Base-by-base conservation (phyloP, 208 protist species). In the Acanthamoeba rhysodes region DNA sequence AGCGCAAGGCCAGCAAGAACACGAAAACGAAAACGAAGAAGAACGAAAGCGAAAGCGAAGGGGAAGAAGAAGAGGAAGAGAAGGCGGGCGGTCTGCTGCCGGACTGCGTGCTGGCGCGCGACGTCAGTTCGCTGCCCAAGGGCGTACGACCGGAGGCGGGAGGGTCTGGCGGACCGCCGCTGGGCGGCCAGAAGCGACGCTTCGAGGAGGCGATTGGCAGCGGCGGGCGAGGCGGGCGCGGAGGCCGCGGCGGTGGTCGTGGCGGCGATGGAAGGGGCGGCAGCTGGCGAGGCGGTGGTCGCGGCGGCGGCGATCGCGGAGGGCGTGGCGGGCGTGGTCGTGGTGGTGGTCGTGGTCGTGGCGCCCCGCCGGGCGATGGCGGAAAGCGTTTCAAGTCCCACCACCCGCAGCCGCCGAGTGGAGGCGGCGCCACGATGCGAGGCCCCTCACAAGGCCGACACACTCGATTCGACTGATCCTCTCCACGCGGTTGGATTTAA, bases 41-140 rank as follows among this genome's bases (percentile, higher is more conserved):
- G 24, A 45, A 45, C 41, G 41, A 45, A 45, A 45, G 29, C 66
- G 66, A 37, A 37, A 20, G 4, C 59, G 70, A 66, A 57, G 59
- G 29, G 16, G 59, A 66, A 0, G 59, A n/a, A 22, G 59, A 78
- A 1, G 70, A 27, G 3, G 20, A 45, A 2, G 9, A 50, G 8
- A 37, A 22, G 66, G 66, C 6, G 66, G 29, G 24, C 41, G 41
- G 41, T 45, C 41, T 45, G 7, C 74, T 82, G 74, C 74, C 74
- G 16, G 74, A 82, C 32, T 82, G 74, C 74, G 45, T 82, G 74
- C 74, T 82, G 74, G 74, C 45, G 24, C 74, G 74, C 0, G 45
- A 53, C 74, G 20, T 82, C 32, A 27, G 29, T 50, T 45, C 74
- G 74, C 74, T 82, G 41, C 74, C 74, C 0, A 82, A 82, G 74